phyloP scores from a whole-genome alignment of 1,139 yeast species.

The Pneumocystis canis region DNA sequence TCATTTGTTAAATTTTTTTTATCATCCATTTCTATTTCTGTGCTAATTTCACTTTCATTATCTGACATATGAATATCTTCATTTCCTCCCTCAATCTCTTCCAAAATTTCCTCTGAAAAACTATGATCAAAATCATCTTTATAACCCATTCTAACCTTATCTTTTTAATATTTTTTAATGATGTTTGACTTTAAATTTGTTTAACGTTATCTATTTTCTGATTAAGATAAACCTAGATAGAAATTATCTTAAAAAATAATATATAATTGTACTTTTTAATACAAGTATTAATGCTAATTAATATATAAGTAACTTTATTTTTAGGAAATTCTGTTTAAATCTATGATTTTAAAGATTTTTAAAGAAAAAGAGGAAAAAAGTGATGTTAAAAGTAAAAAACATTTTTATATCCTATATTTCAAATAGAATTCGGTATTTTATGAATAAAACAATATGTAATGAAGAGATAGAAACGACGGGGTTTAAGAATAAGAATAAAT shows the following conservation, averaged over 20 bases:
- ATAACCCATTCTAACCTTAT: conserved; percentile 12
- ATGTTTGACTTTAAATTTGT: background rate
- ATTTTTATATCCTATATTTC: background rate
- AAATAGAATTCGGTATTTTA: background rate
- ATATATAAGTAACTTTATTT: no score
- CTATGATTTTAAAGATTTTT: background rate
- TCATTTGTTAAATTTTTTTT: conserved; percentile 60
- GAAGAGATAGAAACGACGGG: background rate
- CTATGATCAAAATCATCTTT: conserved; percentile 17
- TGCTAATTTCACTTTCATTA: background rate
- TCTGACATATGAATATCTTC: conserved; percentile 35
- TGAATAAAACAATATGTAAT: background rate
- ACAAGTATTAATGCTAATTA: no score
- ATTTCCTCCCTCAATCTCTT: conserved; percentile 33
- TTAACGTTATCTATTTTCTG: background rate
- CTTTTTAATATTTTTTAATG: background rate
- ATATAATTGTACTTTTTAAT: background rate
- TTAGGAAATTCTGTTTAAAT: background rate
- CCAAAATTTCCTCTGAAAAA: conserved; percentile 16
- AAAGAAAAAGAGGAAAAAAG: background rate
- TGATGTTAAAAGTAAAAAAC: background rate
- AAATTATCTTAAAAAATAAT: background rate
- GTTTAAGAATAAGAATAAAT: background rate
- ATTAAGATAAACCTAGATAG: background rate
- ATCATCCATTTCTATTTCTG: conserved; percentile 1